A percentile compares a stretch with the other conserved stretches of the same genome.
phyloP scores from a whole-genome alignment of 148 eudicot genomes.

The Mesembryanthemum crystallinum region DNA sequence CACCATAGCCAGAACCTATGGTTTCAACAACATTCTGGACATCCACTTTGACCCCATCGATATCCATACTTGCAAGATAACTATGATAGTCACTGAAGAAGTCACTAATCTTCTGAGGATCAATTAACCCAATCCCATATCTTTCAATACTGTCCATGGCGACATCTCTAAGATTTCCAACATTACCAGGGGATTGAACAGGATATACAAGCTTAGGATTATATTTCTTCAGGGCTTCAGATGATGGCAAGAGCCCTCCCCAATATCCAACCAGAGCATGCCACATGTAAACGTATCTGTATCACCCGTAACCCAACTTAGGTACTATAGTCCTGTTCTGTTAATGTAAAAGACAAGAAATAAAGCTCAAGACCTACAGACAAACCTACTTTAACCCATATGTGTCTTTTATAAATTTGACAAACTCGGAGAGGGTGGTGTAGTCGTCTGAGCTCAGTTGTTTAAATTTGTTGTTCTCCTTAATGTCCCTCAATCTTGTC shows the following conservation, averaged over 20 bases:
- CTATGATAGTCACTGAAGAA: constrained; percentile 55
- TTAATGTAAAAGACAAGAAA: background rate
- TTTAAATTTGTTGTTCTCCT: constrained; percentile 50
- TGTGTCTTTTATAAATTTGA: constrained; percentile 48
- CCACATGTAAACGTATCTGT: constrained; percentile 56
- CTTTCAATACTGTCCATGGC: constrained; percentile 67
- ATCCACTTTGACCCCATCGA: constrained; percentile 67
- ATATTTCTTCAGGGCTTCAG: constrained; percentile 45
- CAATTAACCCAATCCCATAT: constrained; percentile 50
- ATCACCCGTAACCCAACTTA: constrained; percentile 5
- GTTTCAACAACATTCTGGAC: constrained; percentile 60
- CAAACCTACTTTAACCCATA: constrained; percentile 41
- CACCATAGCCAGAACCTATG: constrained; percentile 52
- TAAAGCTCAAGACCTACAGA: background rate
- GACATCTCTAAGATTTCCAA: constrained; percentile 54
- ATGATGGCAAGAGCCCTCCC: constrained; percentile 59
- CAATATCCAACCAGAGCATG: constrained; percentile 63
- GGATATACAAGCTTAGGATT: constrained; percentile 51
- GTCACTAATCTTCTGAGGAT: constrained; percentile 44
- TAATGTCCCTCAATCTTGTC: constrained; percentile 42
- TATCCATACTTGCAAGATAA: constrained; percentile 55
- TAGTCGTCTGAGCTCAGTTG: constrained; percentile 33
- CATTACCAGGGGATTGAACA: constrained; percentile 57
- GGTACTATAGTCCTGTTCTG: constrained; percentile 4
- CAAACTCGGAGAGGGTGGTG: constrained; percentile 46